Conservation (phyloP, 306 rosid species). For the Castanea mollissima region DNA sequence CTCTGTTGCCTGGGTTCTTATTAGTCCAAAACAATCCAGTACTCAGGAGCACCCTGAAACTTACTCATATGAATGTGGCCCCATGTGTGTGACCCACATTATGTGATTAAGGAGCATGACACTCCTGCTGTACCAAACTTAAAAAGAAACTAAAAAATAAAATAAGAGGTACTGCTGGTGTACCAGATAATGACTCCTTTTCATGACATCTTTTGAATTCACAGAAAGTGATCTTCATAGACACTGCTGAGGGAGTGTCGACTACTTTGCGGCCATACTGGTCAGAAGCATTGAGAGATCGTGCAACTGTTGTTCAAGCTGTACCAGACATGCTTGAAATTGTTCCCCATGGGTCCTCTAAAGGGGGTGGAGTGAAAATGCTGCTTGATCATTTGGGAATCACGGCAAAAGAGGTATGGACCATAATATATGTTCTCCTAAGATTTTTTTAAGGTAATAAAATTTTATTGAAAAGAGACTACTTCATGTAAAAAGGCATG, state of each 20-base stretch:
- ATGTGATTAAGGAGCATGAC: background rate
- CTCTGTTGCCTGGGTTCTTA: constrained; percentile 14
- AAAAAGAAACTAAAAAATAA: background rate
- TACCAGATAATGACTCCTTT: background rate
- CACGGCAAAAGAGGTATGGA: constrained; percentile 65
- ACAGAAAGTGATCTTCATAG: constrained; percentile 83
- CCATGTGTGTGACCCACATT: background rate
- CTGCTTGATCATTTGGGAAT: constrained; percentile 87
- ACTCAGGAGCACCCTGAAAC: background rate
- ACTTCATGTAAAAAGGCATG: too few relatives aligned
- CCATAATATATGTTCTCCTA: background rate
- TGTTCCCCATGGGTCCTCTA: constrained; percentile 82
- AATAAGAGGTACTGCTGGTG: background rate
- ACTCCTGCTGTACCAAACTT: background rate
- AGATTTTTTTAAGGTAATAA: too few relatives aligned
- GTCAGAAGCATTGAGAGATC: constrained; percentile 64
- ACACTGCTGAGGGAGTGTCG: constrained; percentile 60
- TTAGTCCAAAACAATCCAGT: background rate
- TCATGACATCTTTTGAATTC: constrained; percentile 19
- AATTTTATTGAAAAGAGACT: too few relatives aligned
- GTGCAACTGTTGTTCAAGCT: constrained; percentile 81
- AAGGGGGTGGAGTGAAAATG: constrained; percentile 77
- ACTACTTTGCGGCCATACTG: constrained; percentile 75
- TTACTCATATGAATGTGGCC: background rate
- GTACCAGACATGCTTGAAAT: constrained; percentile 82